Conservation (phyloP, 805 yeast species). For the Sugiyamaella boreocaroliniensis region DNA sequence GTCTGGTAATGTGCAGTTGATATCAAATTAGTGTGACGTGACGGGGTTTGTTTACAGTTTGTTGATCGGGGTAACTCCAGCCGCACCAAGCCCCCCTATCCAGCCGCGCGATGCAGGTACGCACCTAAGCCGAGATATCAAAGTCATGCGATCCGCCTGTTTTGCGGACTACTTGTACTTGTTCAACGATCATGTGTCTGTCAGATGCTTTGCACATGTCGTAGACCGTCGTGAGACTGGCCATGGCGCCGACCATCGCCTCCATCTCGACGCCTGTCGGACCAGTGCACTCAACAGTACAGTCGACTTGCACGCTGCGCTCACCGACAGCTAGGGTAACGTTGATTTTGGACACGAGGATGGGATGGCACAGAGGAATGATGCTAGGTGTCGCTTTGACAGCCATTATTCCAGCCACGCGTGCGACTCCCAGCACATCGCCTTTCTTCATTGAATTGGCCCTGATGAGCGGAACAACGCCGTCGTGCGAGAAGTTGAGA, state of each 20-base stretch:
- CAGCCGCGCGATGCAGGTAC: not conserved
- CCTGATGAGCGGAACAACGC: constrained; percentile 31
- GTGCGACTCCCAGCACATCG: constrained; percentile 43
- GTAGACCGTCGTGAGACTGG: constrained; percentile 43
- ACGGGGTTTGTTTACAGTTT: constrained; percentile 5
- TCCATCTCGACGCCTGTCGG: constrained; percentile 57
- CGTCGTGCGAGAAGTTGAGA: constrained; percentile 35
- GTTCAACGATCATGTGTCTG: constrained; percentile 37
- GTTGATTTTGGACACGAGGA: constrained; percentile 37
- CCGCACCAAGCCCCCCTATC: not conserved
- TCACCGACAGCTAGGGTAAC: constrained; percentile 29
- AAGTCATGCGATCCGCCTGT: constrained; percentile 40
- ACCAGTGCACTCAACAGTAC: constrained; percentile 42
- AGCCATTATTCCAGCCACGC: constrained; percentile 49
- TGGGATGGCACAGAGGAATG: constrained; percentile 48
- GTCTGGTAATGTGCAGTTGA: not conserved
- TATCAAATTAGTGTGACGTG: not conserved
- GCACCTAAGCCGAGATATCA: not conserved
- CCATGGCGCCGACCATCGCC: constrained; percentile 42
- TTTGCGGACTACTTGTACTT: constrained; percentile 37
- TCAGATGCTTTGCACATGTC: constrained; percentile 59
- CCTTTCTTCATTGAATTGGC: constrained; percentile 43
- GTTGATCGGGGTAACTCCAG: not conserved
- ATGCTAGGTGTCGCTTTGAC: constrained; percentile 41
- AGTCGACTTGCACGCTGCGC: constrained; percentile 27